phyloP scores from a whole-genome alignment of 495 filamentous ascomycete species.

The Apiosordaria backusii region DNA sequence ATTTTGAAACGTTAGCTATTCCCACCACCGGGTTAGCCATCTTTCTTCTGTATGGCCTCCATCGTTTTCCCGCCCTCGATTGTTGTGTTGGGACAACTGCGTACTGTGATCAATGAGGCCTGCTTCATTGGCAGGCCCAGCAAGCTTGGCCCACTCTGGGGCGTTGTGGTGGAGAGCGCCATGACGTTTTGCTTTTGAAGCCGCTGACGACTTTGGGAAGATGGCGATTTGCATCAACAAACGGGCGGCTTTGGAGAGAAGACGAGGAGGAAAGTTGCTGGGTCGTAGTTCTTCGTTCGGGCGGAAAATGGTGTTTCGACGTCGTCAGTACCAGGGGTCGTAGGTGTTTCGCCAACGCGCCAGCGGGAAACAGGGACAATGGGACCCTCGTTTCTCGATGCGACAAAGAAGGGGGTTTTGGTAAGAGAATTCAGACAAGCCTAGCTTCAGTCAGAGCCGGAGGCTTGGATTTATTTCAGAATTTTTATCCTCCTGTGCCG shows the following conservation, averaged over 20 bases:
- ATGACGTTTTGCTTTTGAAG: conserved; percentile 21
- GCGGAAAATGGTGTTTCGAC: not conserved
- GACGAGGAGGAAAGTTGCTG: not conserved
- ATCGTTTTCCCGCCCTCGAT: not conserved
- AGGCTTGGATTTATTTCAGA: not conserved
- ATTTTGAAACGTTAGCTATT: conserved; percentile 74
- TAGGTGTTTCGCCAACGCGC: conserved; percentile 5
- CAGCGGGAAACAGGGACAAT: not conserved
- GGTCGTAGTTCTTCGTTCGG: not conserved
- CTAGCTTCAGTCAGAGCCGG: not conserved
- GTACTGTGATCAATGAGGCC: conserved; percentile 73
- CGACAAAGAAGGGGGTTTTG: not conserved
- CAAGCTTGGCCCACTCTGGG: conserved; percentile 41
- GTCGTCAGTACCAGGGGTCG: not conserved
- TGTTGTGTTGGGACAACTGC: conserved; percentile 3
- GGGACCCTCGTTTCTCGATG: not conserved
- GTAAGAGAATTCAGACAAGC: not conserved
- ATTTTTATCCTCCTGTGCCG: conserved; percentile 5
- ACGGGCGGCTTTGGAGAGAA: not conserved
- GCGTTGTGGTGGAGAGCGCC: conserved; percentile 37
- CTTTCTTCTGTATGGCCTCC: conserved; percentile 17
- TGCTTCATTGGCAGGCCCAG: conserved; percentile 72
- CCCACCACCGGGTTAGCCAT: conserved; percentile 18
- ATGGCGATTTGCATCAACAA: not conserved
- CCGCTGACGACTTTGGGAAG: not conserved